phyloP scores from a whole-genome alignment of 805 yeast genomes.

The Candida qinlingensis region DNA sequence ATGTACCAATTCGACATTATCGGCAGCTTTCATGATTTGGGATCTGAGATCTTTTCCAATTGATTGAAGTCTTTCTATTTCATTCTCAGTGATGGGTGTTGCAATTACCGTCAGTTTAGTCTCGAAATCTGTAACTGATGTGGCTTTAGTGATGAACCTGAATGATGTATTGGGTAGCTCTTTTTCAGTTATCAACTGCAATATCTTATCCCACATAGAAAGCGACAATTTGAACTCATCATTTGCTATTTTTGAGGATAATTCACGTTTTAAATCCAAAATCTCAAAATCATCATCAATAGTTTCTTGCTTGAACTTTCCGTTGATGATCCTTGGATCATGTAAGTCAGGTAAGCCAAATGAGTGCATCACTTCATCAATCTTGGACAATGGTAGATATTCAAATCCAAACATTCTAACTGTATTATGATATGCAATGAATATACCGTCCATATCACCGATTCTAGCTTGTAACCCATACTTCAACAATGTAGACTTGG shows the following conservation, averaged over 20 bases:
- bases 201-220: slow-evolving; percentile 41
- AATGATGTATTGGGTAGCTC: slow-evolving; percentile 30
- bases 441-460: slow-evolving; percentile 96
- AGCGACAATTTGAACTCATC: slow-evolving; percentile 61
- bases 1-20: slow-evolving; percentile 4
- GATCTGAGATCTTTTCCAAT: slow-evolving; percentile 14
- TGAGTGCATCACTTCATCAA: slow-evolving; percentile 61
- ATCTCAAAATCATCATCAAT: neutral
- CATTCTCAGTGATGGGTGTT: slow-evolving; percentile 27
- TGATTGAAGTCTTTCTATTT: slow-evolving; percentile 21
- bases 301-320: neutral
- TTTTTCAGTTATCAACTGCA: slow-evolving; percentile 34
- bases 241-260: slow-evolving; percentile 46
- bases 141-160: slow-evolving; percentile 29
- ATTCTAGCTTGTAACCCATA: slow-evolving; percentile 89
- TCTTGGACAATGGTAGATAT: slow-evolving; percentile 67
- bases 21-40: slow-evolving; percentile 4
- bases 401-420: slow-evolving; percentile 82
- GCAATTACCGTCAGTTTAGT: slow-evolving; percentile 30
- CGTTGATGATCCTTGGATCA: slow-evolving; percentile 2
- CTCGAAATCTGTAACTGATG: slow-evolving; percentile 11
- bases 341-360: slow-evolving; percentile 24
- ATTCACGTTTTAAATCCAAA: slow-evolving; percentile 9
- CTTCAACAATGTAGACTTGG: slow-evolving; percentile 71
- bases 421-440: slow-evolving; percentile 85